Evolutionary conservation across 768 basidiomycete species (phyloP).

Genomic region (Mycena rebaudengoi): DNA sequence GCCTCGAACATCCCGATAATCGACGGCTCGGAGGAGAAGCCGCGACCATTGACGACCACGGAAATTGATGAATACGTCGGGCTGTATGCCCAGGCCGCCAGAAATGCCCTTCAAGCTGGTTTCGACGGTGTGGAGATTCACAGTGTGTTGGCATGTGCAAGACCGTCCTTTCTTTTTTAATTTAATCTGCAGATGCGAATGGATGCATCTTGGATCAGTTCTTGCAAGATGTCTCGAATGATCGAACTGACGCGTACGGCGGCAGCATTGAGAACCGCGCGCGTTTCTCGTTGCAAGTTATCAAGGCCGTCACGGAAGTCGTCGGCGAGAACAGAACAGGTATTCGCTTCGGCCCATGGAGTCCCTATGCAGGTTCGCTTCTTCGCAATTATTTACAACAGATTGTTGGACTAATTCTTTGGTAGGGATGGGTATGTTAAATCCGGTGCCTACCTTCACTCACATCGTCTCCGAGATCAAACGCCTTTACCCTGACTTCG

Average conservation of each 20-base stretch:
- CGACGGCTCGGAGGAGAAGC: constrained; percentile 7
- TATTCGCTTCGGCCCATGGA: constrained; percentile 55
- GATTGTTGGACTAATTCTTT: neutral
- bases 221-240: constrained; percentile 49
- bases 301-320: constrained; percentile 46
- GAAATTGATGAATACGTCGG: constrained; percentile 49
- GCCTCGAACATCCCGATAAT: constrained; percentile 29
- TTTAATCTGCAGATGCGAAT: constrained; percentile 29
- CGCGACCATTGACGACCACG: constrained; percentile 41
- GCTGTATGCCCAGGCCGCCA: constrained; percentile 52
- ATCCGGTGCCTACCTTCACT: constrained; percentile 53
- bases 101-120: constrained; percentile 50
- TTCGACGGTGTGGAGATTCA: constrained; percentile 65
- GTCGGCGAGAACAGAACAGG: constrained; percentile 54
- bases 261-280: constrained; percentile 58
- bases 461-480: constrained; percentile 52
- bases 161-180: neutral
- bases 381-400: constrained; percentile 33
- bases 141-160: neutral
- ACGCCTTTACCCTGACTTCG: constrained; percentile 42
- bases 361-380: constrained; percentile 34
- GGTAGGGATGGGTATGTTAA: constrained; percentile 47
- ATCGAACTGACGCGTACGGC: constrained; percentile 60
- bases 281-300: constrained; percentile 53
- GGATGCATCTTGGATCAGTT: constrained; percentile 53